Conservation (phyloP, 1,139 yeast species). For the Sugiyamaella paludigena region DNA sequence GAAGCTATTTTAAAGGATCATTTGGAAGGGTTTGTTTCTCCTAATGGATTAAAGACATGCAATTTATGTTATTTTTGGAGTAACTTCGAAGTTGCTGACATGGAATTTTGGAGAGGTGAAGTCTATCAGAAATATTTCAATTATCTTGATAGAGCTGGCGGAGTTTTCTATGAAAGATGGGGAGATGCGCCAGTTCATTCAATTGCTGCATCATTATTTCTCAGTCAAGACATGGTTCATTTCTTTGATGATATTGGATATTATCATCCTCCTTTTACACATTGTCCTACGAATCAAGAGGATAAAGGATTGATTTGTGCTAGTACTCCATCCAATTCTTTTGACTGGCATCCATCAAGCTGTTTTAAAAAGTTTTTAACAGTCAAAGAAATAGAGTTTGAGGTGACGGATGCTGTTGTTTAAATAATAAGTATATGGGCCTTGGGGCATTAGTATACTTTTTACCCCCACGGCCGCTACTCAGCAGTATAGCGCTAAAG, state of each 20-base stretch:
- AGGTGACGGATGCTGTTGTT: not conserved
- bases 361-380: slow-evolving; percentile 26
- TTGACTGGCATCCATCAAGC: slow-evolving; percentile 30
- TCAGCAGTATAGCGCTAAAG: too few species aligned
- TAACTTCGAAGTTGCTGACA: slow-evolving; percentile 79
- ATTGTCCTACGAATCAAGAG: slow-evolving; percentile 55
- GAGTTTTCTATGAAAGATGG: slow-evolving; percentile 94
- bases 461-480: too few species aligned
- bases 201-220: slow-evolving; percentile 70
- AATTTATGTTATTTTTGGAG: slow-evolving; percentile 91
- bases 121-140: slow-evolving; percentile 69
- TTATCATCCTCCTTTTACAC: slow-evolving; percentile 69
- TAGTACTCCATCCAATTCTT: slow-evolving; percentile 23
- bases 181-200: slow-evolving; percentile 95
- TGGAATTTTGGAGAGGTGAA: slow-evolving; percentile 71
- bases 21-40: slow-evolving; percentile 67
- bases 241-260: slow-evolving; percentile 82
- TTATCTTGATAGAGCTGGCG: slow-evolving; percentile 70
- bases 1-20: slow-evolving; percentile 59
- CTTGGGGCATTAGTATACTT: too few species aligned
- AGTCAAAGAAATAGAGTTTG: slow-evolving; percentile 21
- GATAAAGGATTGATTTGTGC: slow-evolving; percentile 25
- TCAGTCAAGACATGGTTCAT: slow-evolving; percentile 64
- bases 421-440: too few species aligned
- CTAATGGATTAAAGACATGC: slow-evolving; percentile 53